Evolutionary conservation across 768 basidiomycete species (phyloP).

Genomic region (Lyophyllum decastes): DNA sequence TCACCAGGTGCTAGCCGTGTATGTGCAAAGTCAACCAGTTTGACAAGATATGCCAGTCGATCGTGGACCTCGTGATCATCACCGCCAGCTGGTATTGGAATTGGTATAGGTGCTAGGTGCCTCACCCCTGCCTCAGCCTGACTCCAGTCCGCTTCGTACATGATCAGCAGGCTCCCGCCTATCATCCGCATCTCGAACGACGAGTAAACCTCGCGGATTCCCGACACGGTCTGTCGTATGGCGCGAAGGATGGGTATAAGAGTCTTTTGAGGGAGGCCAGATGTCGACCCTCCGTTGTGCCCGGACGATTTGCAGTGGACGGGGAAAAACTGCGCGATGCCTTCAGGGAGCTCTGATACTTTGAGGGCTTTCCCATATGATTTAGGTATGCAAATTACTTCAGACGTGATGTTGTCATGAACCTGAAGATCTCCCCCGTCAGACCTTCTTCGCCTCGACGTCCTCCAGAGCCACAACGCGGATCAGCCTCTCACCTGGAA

Average conservation of each 20-base stretch:
- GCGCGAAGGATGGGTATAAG: constrained; percentile 61
- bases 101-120: constrained; percentile 22
- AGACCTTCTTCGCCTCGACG: background rate
- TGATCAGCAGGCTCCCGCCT: constrained; percentile 75
- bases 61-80: constrained; percentile 37
- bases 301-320: constrained; percentile 24
- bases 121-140: constrained; percentile 43
- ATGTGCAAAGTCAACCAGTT: constrained; percentile 94
- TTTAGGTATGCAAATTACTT: constrained; percentile 64
- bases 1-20: constrained; percentile 65
- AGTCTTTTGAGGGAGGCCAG: constrained; percentile 56
- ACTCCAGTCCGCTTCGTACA: constrained; percentile 62
- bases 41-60: constrained; percentile 58
- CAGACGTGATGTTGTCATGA: constrained; percentile 57
- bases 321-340: constrained; percentile 79
- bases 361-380: constrained; percentile 78
- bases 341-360: constrained; percentile 65
- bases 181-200: constrained; percentile 74
- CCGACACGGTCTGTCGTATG: constrained; percentile 51
- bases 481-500: constrained; percentile 65
- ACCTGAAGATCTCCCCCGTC: constrained; percentile 46
- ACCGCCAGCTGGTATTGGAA: constrained; percentile 21
- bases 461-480: background rate
- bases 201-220: constrained; percentile 50
- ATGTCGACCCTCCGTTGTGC: constrained; percentile 14